A percentile compares a stretch with the other conserved stretches of the same genome.
These are phyloP conservation scores for Ganoderma lucidum DNA, from an alignment of 1,284 basidiomycete species.

Conservation along the genomic window DNA sequence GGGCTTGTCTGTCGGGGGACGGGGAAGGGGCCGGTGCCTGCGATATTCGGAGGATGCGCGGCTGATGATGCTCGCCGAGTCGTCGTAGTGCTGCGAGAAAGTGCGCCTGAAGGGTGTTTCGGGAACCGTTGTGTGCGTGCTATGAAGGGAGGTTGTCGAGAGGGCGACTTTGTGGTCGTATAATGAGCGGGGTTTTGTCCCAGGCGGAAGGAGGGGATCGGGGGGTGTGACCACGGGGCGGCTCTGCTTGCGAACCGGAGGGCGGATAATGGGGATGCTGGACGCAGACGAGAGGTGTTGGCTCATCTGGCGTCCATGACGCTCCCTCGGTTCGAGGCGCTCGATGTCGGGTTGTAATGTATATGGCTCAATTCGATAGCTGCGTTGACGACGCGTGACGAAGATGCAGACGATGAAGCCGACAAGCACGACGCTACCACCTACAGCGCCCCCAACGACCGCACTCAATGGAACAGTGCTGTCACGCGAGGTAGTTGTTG, in stretches of 20 bases:
- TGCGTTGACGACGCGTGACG: not conserved
- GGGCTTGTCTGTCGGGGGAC: not conserved
- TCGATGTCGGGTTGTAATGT: not conserved
- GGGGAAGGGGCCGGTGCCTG: conserved; percentile 3
- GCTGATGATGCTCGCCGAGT: not conserved
- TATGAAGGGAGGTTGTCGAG: not conserved
- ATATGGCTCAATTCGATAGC: not conserved
- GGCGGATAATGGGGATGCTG: not conserved
- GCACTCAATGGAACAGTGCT: not conserved
- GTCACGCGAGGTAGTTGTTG: no score
- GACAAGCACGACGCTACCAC: conserved; percentile 5
- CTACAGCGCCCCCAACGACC: conserved; percentile 1
- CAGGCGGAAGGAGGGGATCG: not conserved
- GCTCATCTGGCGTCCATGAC: not conserved
- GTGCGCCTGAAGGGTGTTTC: not conserved
- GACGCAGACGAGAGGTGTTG: not conserved
- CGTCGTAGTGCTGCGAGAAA: not conserved
- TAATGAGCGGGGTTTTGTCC: not conserved
- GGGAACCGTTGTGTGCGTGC: not conserved
- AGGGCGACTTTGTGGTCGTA: not conserved
- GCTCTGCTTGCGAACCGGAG: not conserved
- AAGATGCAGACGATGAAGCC: conserved; percentile 1
- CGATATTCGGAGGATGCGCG: not conserved
- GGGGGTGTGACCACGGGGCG: not conserved
- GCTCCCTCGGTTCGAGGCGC: not conserved